These are phyloP conservation scores for Calcarisporium arbuscula DNA, from an alignment of 2,329 filamentous ascomycete species.

Conservation along the genomic window DNA sequence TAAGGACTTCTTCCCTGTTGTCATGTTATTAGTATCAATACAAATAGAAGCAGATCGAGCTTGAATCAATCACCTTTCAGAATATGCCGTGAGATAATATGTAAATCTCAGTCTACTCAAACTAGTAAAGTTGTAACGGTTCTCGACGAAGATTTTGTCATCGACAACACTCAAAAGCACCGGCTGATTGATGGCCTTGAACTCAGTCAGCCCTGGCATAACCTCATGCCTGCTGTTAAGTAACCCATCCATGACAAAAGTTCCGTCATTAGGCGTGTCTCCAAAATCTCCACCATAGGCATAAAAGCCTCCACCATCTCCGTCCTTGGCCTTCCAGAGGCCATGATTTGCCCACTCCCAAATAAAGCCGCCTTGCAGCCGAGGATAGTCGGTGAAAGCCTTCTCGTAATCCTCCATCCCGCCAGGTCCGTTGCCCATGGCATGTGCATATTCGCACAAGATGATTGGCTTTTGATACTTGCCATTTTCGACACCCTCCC, in stretches of 20 bases:
- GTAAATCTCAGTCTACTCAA: slow-evolving; percentile 35
- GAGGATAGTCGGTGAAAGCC: slow-evolving; percentile 52
- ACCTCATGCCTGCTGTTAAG: slow-evolving; percentile 47
- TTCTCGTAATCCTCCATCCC: slow-evolving; percentile 62
- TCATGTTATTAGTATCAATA: too few relatives aligned
- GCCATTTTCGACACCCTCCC: slow-evolving; percentile 37
- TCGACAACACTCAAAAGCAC: slow-evolving; percentile 34
- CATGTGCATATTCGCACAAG: slow-evolving; percentile 52
- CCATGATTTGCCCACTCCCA: slow-evolving; percentile 63
- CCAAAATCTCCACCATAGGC: slow-evolving; percentile 59
- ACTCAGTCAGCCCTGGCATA: slow-evolving; percentile 49
- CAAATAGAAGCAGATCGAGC: too few relatives aligned
- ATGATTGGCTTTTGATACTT: slow-evolving; percentile 52
- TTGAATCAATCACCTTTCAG: slow-evolving; percentile 28
- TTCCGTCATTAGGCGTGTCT: slow-evolving; percentile 52
- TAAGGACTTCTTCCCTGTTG: too few relatives aligned
- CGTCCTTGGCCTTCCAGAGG: slow-evolving; percentile 36
- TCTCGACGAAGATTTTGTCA: slow-evolving; percentile 34
- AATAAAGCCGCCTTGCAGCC: slow-evolving; percentile 60
- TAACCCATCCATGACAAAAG: slow-evolving; percentile 58
- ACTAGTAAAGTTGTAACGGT: slow-evolving; percentile 43
- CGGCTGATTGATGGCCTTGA: slow-evolving; percentile 53
- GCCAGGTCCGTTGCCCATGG: slow-evolving; percentile 72
- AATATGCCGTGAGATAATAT: slow-evolving; percentile 38
- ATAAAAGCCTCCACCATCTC: slow-evolving; percentile 43